These are phyloP conservation scores for Fusarium irregulare DNA, from an alignment of 2,329 filamentous ascomycete genomes.

Conservation along the genomic window DNA sequence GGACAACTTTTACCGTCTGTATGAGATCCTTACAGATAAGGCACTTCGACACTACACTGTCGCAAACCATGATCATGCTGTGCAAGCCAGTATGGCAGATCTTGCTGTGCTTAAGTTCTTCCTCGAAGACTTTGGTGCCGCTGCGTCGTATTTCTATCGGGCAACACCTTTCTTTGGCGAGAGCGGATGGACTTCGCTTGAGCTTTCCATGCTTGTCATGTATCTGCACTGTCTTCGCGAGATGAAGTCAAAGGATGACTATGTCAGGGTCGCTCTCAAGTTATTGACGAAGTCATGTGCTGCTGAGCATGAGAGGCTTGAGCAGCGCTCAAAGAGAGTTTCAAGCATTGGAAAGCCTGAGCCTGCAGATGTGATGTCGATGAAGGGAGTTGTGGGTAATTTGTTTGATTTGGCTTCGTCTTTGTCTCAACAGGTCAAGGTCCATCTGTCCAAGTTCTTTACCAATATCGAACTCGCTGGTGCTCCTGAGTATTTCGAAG, in stretches of 20 bases:
- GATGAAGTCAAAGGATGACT: slow-evolving; percentile 81
- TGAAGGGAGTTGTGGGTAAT: slow-evolving; percentile 61
- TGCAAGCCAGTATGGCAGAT: slow-evolving; percentile 83
- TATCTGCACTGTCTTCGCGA: slow-evolving; percentile 85
- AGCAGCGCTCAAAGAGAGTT: slow-evolving; percentile 49
- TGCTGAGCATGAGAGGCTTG: slow-evolving; percentile 62
- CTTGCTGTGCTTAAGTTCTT: slow-evolving; percentile 86
- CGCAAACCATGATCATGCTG: slow-evolving; percentile 81
- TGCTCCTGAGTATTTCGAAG: slow-evolving; percentile 74
- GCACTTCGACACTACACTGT: slow-evolving; percentile 85
- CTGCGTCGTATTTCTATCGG: slow-evolving; percentile 80
- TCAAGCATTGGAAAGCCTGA: slow-evolving; percentile 33
- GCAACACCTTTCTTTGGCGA: slow-evolving; percentile 83
- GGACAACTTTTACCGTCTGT: slow-evolving; percentile 73
- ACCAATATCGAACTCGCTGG: slow-evolving; percentile 74
- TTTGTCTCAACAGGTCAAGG: slow-evolving; percentile 68
- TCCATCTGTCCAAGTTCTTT: slow-evolving; percentile 81
- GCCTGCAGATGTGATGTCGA: slow-evolving; percentile 50
- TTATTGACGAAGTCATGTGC: slow-evolving; percentile 75
- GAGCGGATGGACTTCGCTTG: slow-evolving; percentile 81
- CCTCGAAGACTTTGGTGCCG: slow-evolving; percentile 76
- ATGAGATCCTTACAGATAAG: slow-evolving; percentile 84
- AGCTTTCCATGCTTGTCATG: slow-evolving; percentile 86
- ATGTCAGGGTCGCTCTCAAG: slow-evolving; percentile 79
- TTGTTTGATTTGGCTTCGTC: slow-evolving; percentile 59